Evolutionary conservation across 2,329 filamentous ascomycete genomes (phyloP).

Genomic region (Fusarium incarnatum): DNA sequence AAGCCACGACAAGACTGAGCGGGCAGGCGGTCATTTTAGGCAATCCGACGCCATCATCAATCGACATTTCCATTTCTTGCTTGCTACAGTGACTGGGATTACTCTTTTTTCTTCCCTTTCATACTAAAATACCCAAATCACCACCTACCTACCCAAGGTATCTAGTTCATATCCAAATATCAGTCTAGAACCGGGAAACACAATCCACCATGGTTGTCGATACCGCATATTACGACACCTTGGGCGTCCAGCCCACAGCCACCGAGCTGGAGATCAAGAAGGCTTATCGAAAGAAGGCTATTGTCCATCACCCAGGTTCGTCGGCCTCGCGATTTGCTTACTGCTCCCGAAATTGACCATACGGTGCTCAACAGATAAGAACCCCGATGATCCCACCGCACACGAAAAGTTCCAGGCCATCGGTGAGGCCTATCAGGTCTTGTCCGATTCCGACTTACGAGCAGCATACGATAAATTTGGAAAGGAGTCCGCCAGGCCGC

Average conservation of each 20-base stretch:
- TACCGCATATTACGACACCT: slow-evolving; percentile 87
- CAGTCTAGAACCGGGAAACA: slow-evolving; percentile 26
- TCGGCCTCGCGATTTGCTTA: slow-evolving; percentile 1
- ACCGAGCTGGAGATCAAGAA: slow-evolving; percentile 96
- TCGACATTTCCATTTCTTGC: slow-evolving; percentile 25
- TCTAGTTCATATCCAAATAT: slow-evolving; percentile 15
- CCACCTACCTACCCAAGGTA: not conserved
- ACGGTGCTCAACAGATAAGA: slow-evolving; percentile 77
- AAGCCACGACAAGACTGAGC: slow-evolving; percentile 16
- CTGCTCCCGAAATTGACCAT: slow-evolving; percentile 9
- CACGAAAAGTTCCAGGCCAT: slow-evolving; percentile 95
- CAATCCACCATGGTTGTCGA: slow-evolving; percentile 81
- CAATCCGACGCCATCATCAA: slow-evolving; percentile 45
- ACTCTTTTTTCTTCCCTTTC: slow-evolving; percentile 4
- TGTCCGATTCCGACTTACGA: slow-evolving; percentile 87
- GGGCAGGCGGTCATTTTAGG: slow-evolving; percentile 38
- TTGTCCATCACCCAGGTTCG: slow-evolving; percentile 88
- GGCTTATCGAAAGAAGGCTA: slow-evolving; percentile 93
- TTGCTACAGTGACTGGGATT: slow-evolving; percentile 11
- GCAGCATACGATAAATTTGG: slow-evolving; percentile 97
- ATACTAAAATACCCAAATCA: not conserved
- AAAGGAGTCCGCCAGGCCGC: slow-evolving; percentile 92
- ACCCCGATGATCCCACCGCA: slow-evolving; percentile 93
- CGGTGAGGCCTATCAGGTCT: slow-evolving; percentile 79
- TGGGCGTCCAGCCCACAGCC: slow-evolving; percentile 86